Percentiles rank a stretch among this genome's conserved stretches.
phyloP scores from a whole-genome alignment of 805 yeast genomes.

The Dipodascus geniculatus region DNA sequence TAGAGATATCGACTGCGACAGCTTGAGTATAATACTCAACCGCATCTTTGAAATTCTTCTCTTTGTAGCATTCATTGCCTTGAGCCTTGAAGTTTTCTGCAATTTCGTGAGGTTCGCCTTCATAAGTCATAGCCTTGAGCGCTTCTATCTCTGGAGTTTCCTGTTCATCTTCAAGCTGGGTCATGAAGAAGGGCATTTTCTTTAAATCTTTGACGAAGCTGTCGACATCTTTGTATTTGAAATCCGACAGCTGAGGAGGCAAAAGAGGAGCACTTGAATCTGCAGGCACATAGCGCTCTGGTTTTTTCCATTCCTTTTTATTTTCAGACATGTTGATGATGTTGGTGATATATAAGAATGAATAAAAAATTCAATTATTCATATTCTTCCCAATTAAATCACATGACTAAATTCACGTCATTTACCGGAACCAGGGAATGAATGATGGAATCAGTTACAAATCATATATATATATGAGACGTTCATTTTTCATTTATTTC shows the following conservation, averaged over 20 bases:
- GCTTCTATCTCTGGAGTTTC: conserved; percentile 69
- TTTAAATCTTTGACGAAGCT: conserved; percentile 71
- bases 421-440: no score
- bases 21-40: conserved; percentile 72
- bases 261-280: background rate
- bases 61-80: conserved; percentile 79
- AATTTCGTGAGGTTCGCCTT: conserved; percentile 88
- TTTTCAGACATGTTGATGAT: background rate
- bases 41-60: conserved; percentile 64
- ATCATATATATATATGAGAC: no score
- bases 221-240: conserved; percentile 36
- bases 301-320: background rate
- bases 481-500: no score
- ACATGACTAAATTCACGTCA: no score
- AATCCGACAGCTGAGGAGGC: background rate
- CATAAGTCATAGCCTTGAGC: conserved; percentile 79
- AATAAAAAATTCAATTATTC: no score
- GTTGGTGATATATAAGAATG: background rate
- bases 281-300: background rate
- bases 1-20: conserved; percentile 50
- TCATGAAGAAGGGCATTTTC: conserved; percentile 90
- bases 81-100: conserved; percentile 84
- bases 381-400: no score
- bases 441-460: no score
- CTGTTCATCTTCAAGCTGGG: conserved; percentile 52